Conservation (phyloP, 805 yeast species). For the Torulaspora indica region DNA sequence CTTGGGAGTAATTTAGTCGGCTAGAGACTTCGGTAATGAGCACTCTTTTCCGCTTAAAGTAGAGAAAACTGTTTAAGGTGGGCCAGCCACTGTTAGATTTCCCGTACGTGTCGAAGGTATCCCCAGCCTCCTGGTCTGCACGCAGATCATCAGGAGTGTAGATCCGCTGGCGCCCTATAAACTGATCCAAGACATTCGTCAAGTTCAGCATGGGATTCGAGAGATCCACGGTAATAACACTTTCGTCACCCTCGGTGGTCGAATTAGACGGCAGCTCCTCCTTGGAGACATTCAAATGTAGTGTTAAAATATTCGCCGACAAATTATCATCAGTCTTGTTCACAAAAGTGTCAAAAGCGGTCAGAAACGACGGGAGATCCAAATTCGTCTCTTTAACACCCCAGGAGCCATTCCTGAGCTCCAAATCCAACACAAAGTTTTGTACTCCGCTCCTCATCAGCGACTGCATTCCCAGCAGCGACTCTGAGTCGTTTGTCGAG, state of each 20-base stretch:
- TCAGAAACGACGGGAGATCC: constrained; percentile 27
- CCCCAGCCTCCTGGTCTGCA: constrained; percentile 20
- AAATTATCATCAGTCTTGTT: constrained; percentile 43
- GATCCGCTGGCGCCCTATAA: constrained; percentile 20
- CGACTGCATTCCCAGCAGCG: constrained; percentile 29
- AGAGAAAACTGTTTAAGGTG: constrained; percentile 36
- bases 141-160: constrained; percentile 32
- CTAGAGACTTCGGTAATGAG: constrained; percentile 36
- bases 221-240: background rate
- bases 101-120: constrained; percentile 18
- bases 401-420: constrained; percentile 46
- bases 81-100: constrained; percentile 34
- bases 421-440: constrained; percentile 49
- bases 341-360: constrained; percentile 36
- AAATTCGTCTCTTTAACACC: constrained; percentile 20
- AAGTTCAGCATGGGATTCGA: constrained; percentile 12
- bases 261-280: background rate
- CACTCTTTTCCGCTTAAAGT: constrained; percentile 35
- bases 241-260: background rate
- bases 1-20: constrained; percentile 28
- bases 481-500: constrained; percentile 33
- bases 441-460: constrained; percentile 45
- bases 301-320: constrained; percentile 41
- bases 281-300: constrained; percentile 38
- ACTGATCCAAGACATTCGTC: constrained; percentile 20